Conservation (phyloP, 1,284 basidiomycete genomes). For the Taiwanofungus camphoratus region DNA sequence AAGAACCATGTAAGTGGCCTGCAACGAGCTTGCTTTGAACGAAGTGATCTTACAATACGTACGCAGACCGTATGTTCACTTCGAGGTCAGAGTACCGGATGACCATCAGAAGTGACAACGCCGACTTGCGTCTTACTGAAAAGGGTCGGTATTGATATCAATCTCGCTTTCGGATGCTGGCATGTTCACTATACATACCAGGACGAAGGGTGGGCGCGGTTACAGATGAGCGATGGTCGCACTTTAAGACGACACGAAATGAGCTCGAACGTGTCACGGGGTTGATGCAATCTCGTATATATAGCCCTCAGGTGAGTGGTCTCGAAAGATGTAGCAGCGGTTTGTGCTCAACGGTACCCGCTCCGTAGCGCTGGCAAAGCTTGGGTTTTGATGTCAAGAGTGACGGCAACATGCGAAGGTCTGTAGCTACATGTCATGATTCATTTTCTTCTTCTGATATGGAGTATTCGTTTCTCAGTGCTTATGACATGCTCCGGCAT, state of each 20-base stretch:
- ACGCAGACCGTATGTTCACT: slow-evolving; percentile 89
- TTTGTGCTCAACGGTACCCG: background rate
- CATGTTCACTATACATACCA: too few species aligned
- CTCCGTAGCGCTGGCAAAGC: slow-evolving; percentile 51
- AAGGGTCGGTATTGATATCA: slow-evolving; percentile 44
- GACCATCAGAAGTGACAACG: slow-evolving; percentile 84
- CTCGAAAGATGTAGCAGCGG: background rate
- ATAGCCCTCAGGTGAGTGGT: slow-evolving; percentile 55
- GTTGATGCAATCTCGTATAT: slow-evolving; percentile 39
- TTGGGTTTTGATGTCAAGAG: slow-evolving; percentile 50
- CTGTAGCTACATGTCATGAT: slow-evolving; percentile 7
- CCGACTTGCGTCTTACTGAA: slow-evolving; percentile 75
- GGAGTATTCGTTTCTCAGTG: slow-evolving; percentile 42
- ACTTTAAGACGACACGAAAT: slow-evolving; percentile 41
- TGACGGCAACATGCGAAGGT: slow-evolving; percentile 63
- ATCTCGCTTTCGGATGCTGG: too few species aligned
- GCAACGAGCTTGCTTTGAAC: background rate
- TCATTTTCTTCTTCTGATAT: background rate
- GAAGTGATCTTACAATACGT: background rate
- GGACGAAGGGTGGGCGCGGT: slow-evolving; percentile 49
- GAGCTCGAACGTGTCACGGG: slow-evolving; percentile 48
- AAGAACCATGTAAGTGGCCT: slow-evolving; percentile 72
- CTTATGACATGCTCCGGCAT: slow-evolving; percentile 70
- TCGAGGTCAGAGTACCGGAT: slow-evolving; percentile 87
- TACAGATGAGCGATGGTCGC: slow-evolving; percentile 57